A percentile compares a stretch with the other conserved stretches of the same genome.
phyloP scores from a whole-genome alignment of 306 rosid species.

The Fragaria ananassa region DNA sequence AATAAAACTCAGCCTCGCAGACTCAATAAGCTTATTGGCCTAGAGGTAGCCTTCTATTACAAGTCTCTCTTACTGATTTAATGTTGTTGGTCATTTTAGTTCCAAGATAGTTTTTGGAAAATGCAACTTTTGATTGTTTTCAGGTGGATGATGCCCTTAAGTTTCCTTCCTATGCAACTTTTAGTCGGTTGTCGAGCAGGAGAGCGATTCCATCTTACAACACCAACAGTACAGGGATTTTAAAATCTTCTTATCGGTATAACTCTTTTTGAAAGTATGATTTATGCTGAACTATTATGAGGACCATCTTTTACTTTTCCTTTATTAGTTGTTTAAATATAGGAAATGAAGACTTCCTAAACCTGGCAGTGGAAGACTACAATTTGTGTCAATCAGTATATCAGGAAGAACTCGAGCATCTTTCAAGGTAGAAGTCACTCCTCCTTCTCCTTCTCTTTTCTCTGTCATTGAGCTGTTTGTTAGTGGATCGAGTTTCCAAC shows the following conservation, averaged over 20 bases:
- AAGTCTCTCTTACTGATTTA: conserved; percentile 4
- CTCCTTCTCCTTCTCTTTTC: not conserved
- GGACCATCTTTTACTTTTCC: not conserved
- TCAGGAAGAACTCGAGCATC: conserved; percentile 49
- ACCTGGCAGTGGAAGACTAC: conserved; percentile 77
- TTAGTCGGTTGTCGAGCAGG: conserved; percentile 56
- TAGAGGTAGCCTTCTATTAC: conserved; percentile 47
- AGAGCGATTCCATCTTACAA: conserved; percentile 54
- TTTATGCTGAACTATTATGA: not conserved
- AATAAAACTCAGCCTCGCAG: conserved; percentile 23
- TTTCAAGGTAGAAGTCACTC: conserved; percentile 43
- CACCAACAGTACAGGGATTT: conserved; percentile 45
- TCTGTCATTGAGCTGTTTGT: not conserved
- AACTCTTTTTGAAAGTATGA: not conserved
- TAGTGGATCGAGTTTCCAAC: not conserved
- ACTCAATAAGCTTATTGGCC: conserved; percentile 31
- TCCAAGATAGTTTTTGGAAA: conserved; percentile 12
- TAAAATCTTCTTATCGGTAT: conserved; percentile 67
- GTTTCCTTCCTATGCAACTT: conserved; percentile 49
- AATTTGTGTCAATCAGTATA: conserved; percentile 62
- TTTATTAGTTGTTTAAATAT: conserved; percentile 54
- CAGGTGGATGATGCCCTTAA: conserved; percentile 62
- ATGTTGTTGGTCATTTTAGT: not conserved
- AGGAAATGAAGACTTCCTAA: conserved; percentile 55
- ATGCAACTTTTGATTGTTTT: conserved; percentile 10